Conservation (phyloP, 495 filamentous ascomycete species). For the Elaphomyces granulatus region DNA sequence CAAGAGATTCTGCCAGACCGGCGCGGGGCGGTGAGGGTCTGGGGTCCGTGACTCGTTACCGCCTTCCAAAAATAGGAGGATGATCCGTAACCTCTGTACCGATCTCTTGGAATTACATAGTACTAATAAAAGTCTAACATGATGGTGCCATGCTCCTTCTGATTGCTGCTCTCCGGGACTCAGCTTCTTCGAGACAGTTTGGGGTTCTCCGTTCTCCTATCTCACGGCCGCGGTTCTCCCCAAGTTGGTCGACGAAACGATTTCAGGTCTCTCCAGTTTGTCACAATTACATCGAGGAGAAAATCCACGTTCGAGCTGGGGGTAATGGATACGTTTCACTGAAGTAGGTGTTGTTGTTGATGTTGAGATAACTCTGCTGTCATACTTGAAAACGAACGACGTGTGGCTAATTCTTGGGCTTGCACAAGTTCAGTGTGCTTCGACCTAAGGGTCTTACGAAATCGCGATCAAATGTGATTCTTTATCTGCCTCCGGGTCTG, state of each 20-base stretch:
- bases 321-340: conserved; percentile 21
- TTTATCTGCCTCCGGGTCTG: conserved; percentile 27
- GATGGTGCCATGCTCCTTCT: not conserved
- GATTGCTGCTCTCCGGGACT: not conserved
- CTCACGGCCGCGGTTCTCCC: not conserved
- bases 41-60: too few relatives aligned
- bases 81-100: too few relatives aligned
- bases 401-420: not conserved
- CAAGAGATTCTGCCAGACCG: too few relatives aligned
- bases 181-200: not conserved
- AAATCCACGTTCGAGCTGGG: conserved; percentile 18
- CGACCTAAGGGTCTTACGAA: conserved; percentile 4
- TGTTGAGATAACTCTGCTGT: not conserved
- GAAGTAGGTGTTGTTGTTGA: conserved; percentile 9
- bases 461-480: conserved; percentile 16
- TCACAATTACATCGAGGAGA: conserved; percentile 1
- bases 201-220: not conserved
- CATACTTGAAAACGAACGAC: not conserved
- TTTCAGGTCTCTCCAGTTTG: not conserved
- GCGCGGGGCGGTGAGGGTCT: too few relatives aligned
- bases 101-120: too few relatives aligned
- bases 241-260: not conserved
- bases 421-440: conserved; percentile 16
- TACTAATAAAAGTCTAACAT: too few relatives aligned
- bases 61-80: too few relatives aligned